These are phyloP conservation scores for Pulicaria dysenterica DNA, from an alignment of 129 eudicot species.

Conservation along the genomic window DNA sequence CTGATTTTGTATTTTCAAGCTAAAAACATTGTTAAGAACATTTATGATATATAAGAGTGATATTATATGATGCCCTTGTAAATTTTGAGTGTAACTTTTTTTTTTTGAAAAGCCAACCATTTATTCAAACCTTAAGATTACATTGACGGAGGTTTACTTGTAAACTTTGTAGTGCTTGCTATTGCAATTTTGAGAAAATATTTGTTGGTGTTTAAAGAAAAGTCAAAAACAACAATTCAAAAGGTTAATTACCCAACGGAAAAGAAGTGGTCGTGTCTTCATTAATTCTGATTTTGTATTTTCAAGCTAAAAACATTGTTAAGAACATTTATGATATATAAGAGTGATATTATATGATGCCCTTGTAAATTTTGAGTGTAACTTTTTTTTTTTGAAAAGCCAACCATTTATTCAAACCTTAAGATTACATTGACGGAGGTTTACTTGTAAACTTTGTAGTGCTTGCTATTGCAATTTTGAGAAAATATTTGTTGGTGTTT, in stretches of 20 bases:
- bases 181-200: too few relatives aligned
- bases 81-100: not conserved
- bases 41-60: not conserved
- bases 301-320: not conserved
- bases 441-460: too few relatives aligned
- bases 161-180: too few relatives aligned
- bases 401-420: too few relatives aligned
- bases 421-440: too few relatives aligned
- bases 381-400: too few relatives aligned
- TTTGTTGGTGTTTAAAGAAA: not conserved
- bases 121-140: too few relatives aligned
- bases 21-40: not conserved
- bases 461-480: too few relatives aligned
- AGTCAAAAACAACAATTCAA: not conserved
- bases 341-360: not conserved
- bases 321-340: not conserved
- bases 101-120: too few relatives aligned
- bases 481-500: too few relatives aligned
- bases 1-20: not conserved
- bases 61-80: not conserved
- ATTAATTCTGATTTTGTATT: not conserved
- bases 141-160: too few relatives aligned
- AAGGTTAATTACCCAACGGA: too few relatives aligned
- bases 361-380: conserved; percentile 3
- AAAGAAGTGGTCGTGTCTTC: not conserved